Conservation (phyloP, 164 flowering plant genomes). For the Vitis riparia region DNA sequence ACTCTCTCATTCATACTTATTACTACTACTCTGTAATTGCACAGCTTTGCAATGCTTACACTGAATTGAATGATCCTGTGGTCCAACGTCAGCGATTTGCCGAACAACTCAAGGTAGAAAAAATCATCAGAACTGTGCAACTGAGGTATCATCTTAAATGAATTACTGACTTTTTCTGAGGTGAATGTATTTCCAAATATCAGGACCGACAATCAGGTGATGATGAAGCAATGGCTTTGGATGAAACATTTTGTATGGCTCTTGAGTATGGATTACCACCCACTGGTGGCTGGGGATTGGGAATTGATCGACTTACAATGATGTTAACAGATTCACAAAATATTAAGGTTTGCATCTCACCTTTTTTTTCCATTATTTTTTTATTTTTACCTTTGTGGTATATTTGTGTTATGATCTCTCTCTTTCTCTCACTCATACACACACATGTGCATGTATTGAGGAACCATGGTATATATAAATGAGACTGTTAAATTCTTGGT, state of each 20-base stretch:
- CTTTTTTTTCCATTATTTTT: neutral
- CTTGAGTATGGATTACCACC: conserved; percentile 96
- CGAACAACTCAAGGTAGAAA: conserved; percentile 85
- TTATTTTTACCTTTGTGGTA: neutral
- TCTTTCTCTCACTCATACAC: no score
- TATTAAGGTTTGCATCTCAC: conserved; percentile 61
- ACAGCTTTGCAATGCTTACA: conserved; percentile 95
- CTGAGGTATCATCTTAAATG: neutral
- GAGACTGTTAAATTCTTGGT: neutral
- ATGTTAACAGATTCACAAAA: conserved; percentile 89
- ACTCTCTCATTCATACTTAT: neutral
- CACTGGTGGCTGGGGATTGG: conserved; percentile 98
- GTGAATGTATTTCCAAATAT: conserved; percentile 7
- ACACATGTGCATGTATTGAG: no score
- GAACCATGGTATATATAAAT: no score
- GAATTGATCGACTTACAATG: conserved; percentile 91
- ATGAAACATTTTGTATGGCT: conserved; percentile 88
- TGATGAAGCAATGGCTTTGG: conserved; percentile 98
- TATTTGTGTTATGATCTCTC: neutral
- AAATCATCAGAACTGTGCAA: neutral
- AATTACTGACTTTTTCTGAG: neutral
- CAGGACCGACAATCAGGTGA: conserved; percentile 97
- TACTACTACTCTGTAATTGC: conserved; percentile 3
- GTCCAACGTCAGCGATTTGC: conserved; percentile 92
- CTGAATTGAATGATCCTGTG: conserved; percentile 95